These are phyloP conservation scores for Talaromyces sp. DNA, from an alignment of 2,329 filamentous ascomycete species.

Conservation along the genomic window DNA sequence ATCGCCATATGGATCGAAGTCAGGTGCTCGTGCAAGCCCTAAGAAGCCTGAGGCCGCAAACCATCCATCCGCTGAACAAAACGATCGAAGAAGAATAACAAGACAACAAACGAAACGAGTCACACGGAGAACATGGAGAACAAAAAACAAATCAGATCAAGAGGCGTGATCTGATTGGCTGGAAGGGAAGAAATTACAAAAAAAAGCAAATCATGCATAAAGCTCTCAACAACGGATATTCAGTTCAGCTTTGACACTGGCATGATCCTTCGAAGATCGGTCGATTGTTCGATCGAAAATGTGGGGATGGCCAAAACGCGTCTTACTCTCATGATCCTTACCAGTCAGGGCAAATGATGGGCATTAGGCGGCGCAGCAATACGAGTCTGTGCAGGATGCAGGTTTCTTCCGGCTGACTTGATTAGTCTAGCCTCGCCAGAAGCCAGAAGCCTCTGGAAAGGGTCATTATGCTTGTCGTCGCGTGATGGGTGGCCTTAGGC, in stretches of 20 bases:
- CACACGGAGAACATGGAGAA: neutral
- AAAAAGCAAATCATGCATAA: constrained; percentile 3
- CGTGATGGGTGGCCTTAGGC: neutral
- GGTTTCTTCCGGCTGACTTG: constrained; percentile 1
- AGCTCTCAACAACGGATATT: neutral
- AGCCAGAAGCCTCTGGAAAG: neutral
- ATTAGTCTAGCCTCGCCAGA: neutral
- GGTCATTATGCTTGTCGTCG: neutral
- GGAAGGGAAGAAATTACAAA: neutral
- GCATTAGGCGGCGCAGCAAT: neutral
- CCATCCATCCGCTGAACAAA: neutral
- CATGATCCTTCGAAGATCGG: neutral
- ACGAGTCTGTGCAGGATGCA: neutral
- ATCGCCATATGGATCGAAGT: neutral
- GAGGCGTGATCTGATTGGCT: neutral
- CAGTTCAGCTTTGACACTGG: neutral
- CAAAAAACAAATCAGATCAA: neutral
- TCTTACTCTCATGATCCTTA: neutral
- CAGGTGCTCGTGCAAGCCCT: constrained; percentile 4
- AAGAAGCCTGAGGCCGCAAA: neutral
- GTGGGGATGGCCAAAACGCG: neutral
- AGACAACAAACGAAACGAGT: neutral
- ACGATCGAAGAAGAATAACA: neutral
- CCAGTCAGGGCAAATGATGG: neutral
- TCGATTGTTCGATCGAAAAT: constrained; percentile 1